Conservation (phyloP, 1,139 yeast genomes). For the Nematodospora anomalae region DNA sequence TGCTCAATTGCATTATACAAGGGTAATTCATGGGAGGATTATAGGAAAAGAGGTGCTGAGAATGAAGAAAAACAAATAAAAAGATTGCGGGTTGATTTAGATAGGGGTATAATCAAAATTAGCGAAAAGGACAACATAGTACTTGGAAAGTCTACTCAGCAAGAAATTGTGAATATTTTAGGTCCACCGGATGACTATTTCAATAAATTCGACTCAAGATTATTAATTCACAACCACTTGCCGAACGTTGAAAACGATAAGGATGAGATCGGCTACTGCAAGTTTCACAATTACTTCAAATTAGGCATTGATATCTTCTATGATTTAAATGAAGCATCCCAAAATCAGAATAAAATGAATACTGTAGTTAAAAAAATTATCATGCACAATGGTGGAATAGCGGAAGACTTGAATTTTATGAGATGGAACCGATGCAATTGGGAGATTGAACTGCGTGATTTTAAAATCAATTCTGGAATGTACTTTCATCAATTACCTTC, state of each 20-base stretch:
- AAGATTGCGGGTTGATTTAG: constrained; percentile 5
- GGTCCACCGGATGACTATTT: constrained; percentile 62
- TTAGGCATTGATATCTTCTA: constrained; percentile 56
- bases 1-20: constrained; percentile 16
- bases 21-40: constrained; percentile 27
- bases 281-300: constrained; percentile 56
- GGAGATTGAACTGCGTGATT: constrained; percentile 20
- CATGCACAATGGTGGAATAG: constrained; percentile 51
- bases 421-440: constrained; percentile 51
- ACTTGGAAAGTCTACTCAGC: constrained; percentile 48
- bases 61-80: background rate
- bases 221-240: constrained; percentile 40
- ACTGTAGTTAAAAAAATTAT: constrained; percentile 35
- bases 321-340: constrained; percentile 28
- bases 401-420: constrained; percentile 49
- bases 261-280: constrained; percentile 21
- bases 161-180: constrained; percentile 43
- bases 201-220: constrained; percentile 47
- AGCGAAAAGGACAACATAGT: constrained; percentile 1
- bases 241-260: constrained; percentile 11
- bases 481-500: constrained; percentile 35
- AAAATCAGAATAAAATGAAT: constrained; percentile 11
- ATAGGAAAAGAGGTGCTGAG: constrained; percentile 8
- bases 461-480: constrained; percentile 27
- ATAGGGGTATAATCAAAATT: constrained; percentile 19